These are phyloP conservation scores for Golubevia sp. DNA, from an alignment of 1,284 basidiomycete species.

Conservation along the genomic window DNA sequence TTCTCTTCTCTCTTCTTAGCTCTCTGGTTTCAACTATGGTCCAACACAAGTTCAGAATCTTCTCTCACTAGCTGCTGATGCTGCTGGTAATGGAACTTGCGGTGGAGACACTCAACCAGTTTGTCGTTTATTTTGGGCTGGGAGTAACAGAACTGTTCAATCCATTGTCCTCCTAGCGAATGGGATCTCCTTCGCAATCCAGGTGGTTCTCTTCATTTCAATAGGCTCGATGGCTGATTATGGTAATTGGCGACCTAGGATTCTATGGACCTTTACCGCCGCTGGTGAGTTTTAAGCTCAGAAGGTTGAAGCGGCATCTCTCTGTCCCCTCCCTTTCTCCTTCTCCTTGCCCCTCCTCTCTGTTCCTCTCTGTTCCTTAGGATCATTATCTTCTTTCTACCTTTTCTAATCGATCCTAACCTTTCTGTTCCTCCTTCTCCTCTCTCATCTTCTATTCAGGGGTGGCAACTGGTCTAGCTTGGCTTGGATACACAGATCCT, in stretches of 20 bases:
- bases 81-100: slow-evolving; percentile 64
- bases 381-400: no score
- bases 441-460: no score
- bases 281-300: no score
- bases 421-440: no score
- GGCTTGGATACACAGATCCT: slow-evolving; percentile 64
- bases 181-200: slow-evolving; percentile 44
- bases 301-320: no score
- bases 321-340: no score
- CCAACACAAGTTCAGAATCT: slow-evolving; percentile 78
- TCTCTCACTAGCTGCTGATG: slow-evolving; percentile 73
- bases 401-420: no score
- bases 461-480: slow-evolving; percentile 24
- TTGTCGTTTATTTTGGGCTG: slow-evolving; percentile 65
- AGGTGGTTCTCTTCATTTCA: slow-evolving; percentile 71
- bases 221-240: slow-evolving; percentile 70
- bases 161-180: slow-evolving; percentile 35
- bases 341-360: no score
- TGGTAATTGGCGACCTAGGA: slow-evolving; percentile 25
- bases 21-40: slow-evolving; percentile 70
- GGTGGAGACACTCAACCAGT: slow-evolving; percentile 21
- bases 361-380: no score
- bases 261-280: slow-evolving; percentile 26
- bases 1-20: neutral
- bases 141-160: slow-evolving; percentile 28